Evolutionary conservation across 106 monocot species (phyloP).

Genomic region (Dioscorea alata): DNA sequence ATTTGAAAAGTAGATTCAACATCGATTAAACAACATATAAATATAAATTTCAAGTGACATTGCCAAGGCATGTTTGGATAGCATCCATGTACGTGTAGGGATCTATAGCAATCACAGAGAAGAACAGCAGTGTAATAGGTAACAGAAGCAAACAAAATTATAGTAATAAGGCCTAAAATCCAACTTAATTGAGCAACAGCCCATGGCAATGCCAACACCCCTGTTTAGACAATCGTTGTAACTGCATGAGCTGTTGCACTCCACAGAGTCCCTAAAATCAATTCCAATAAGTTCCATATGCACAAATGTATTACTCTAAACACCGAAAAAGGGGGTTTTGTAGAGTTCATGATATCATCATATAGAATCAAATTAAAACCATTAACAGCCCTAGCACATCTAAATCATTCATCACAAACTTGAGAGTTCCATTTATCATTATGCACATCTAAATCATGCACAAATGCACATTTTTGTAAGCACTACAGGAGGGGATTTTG

Average conservation of each 20-base stretch:
- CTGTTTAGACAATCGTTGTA: conserved; percentile 65
- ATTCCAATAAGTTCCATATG: too few species aligned
- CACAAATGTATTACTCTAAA: too few species aligned
- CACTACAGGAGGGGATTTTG: too few species aligned
- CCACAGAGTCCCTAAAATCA: conserved; percentile 55
- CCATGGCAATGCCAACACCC: conserved; percentile 79
- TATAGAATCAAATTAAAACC: too few species aligned
- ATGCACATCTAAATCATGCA: too few species aligned
- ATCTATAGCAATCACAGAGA: conserved; percentile 65
- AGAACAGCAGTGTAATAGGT: conserved; percentile 63
- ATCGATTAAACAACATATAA: background rate
- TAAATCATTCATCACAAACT: too few species aligned
- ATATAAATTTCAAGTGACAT: background rate
- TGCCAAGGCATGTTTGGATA: conserved; percentile 64
- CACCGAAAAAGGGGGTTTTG: too few species aligned
- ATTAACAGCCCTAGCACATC: too few species aligned
- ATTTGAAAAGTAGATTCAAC: background rate
- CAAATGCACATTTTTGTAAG: too few species aligned
- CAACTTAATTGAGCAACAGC: conserved; percentile 84
- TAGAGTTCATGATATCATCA: too few species aligned
- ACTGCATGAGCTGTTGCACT: conserved; percentile 67
- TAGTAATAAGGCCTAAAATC: conserved; percentile 53
- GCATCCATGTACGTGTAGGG: conserved; percentile 76
- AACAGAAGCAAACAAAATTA: conserved; percentile 41
- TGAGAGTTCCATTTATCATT: too few species aligned